Conservation (phyloP, 1,139 yeast species). For the Kodamaea derodonti region DNA sequence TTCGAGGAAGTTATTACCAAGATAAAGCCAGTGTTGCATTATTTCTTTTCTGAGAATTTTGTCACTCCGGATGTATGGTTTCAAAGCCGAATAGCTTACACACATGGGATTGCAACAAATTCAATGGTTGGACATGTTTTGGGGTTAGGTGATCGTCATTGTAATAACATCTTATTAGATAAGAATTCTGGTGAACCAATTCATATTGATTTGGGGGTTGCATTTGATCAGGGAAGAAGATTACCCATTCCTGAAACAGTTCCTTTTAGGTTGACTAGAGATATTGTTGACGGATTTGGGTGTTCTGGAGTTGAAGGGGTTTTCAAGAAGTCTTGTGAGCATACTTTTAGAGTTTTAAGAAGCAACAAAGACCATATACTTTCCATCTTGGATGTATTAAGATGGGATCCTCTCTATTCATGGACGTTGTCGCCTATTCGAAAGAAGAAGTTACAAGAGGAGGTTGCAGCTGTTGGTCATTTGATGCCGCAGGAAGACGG, state of each 20-base stretch:
- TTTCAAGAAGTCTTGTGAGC: slow-evolving; percentile 69
- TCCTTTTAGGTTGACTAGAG: slow-evolving; percentile 89
- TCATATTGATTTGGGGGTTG: slow-evolving; percentile 94
- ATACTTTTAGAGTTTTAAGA: slow-evolving; percentile 66
- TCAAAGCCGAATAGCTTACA: slow-evolving; percentile 57
- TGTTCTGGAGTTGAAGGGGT: slow-evolving; percentile 75
- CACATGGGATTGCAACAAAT: slow-evolving; percentile 77
- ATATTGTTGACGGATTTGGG: slow-evolving; percentile 91
- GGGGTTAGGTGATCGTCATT: slow-evolving; percentile 94
- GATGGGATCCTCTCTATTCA: slow-evolving; percentile 89
- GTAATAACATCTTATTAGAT: slow-evolving; percentile 86
- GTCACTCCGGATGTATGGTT: slow-evolving; percentile 72
- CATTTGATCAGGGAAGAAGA: slow-evolving; percentile 87
- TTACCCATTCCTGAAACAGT: slow-evolving; percentile 89
- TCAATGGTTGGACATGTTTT: slow-evolving; percentile 84
- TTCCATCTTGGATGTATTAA: slow-evolving; percentile 79
- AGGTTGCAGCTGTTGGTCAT: slow-evolving; percentile 18
- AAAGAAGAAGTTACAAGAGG: slow-evolving; percentile 53
- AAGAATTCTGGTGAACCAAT: slow-evolving; percentile 80
- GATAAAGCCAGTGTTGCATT: slow-evolving; percentile 64
- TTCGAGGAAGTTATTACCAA: slow-evolving; percentile 49
- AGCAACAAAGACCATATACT: slow-evolving; percentile 64
- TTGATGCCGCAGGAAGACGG: slow-evolving; percentile 47
- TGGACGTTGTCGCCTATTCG: slow-evolving; percentile 82
- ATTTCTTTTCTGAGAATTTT: slow-evolving; percentile 70